Evolutionary conservation across 2,329 filamentous ascomycete species (phyloP).

Genomic region (Davidsoniella neocaledoniae): DNA sequence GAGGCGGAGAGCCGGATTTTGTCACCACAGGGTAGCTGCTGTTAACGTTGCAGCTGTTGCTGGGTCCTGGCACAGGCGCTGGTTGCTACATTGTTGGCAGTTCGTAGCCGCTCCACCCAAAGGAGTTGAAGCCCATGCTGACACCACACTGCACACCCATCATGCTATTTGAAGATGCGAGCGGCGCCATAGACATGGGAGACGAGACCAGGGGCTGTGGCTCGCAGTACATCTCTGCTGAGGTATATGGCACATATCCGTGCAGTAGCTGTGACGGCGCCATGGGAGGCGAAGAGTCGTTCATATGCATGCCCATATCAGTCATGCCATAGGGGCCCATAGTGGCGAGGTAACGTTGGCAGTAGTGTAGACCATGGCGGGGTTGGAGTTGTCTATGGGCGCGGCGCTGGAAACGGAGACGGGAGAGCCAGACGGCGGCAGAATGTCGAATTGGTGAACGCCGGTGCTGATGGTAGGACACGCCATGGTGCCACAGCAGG

Average conservation of each 20-base stretch:
- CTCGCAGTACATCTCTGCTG: conserved; percentile 63
- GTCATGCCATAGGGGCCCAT: conserved; percentile 41
- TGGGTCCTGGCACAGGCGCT: conserved; percentile 27
- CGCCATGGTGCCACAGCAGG: conserved; percentile 75
- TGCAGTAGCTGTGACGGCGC: conserved; percentile 6
- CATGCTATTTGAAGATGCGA: conserved; percentile 52
- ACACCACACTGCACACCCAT: conserved; percentile 72
- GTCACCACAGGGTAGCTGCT: conserved; percentile 28
- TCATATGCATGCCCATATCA: conserved; percentile 46
- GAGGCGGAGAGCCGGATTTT: conserved; percentile 15
- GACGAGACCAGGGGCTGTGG: conserved; percentile 51
- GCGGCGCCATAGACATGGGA: conserved; percentile 57
- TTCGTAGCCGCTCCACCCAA: conserved; percentile 62
- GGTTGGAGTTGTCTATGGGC: not conserved
- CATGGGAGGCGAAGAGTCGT: conserved; percentile 47
- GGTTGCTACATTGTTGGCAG: conserved; percentile 72
- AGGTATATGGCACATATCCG: conserved; percentile 41
- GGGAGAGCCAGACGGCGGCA: conserved; percentile 1
- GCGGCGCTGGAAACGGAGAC: not conserved
- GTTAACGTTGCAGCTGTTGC: conserved; percentile 16
- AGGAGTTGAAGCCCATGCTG: conserved; percentile 14
- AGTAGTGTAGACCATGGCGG: conserved; percentile 7
- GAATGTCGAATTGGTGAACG: conserved; percentile 37
- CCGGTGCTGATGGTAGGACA: conserved; percentile 74
- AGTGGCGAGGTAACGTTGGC: conserved; percentile 6